phyloP scores from a whole-genome alignment of 257 asterid genomes.

The Catharanthus roseus region DNA sequence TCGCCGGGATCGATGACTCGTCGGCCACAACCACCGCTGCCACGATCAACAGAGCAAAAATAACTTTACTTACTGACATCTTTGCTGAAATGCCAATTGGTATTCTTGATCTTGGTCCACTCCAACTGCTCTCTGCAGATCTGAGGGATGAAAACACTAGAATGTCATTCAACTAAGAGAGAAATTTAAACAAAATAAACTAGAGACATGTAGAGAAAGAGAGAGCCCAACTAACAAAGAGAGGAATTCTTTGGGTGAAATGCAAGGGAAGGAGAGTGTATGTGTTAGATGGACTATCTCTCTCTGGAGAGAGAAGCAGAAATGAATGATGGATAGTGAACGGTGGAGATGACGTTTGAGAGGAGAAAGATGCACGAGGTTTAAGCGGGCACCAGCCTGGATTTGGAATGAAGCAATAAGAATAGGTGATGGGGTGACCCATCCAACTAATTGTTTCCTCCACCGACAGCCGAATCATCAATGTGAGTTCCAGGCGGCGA shows the following conservation, averaged over 20 bases:
- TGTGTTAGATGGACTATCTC: constrained; percentile 31
- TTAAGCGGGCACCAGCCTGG: constrained; percentile 13
- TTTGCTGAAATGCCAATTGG: background rate
- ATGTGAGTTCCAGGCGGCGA: background rate
- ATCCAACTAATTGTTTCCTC: background rate
- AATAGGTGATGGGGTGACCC: constrained; percentile 1
- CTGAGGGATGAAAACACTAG: background rate
- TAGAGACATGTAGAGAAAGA: background rate
- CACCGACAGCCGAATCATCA: constrained; percentile 1
- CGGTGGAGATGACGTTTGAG: constrained; percentile 9
- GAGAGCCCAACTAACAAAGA: background rate
- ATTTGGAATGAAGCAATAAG: constrained; percentile 16
- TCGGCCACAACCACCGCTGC: constrained; percentile 31
- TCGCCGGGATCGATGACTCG: constrained; percentile 30
- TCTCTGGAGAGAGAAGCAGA: constrained; percentile 12
- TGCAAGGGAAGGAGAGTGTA: constrained; percentile 13
- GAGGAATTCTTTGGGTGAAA: constrained; percentile 26
- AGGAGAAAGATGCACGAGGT: background rate
- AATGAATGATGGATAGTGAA: constrained; percentile 1
- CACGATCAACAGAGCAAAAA: constrained; percentile 23
- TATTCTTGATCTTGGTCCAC: background rate
- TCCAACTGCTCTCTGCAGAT: constrained; percentile 3
- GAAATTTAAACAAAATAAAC: background rate
- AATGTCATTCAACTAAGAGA: background rate
- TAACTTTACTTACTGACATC: constrained; percentile 18